phyloP scores from a whole-genome alignment of 495 filamentous ascomycete species.

The Xanthoparmelia taractica region DNA sequence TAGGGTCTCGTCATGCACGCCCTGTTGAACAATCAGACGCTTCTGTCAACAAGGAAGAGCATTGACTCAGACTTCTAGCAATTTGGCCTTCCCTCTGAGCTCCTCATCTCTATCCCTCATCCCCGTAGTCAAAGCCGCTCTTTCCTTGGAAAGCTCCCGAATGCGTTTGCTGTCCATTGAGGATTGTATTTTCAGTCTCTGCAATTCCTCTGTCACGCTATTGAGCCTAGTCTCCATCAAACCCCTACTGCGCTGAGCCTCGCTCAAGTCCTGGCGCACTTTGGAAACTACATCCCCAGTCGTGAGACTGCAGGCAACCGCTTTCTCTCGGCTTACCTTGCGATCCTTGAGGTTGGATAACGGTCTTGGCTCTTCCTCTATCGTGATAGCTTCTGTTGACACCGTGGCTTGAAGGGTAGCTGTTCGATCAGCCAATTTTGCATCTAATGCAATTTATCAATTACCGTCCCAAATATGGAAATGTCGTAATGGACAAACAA shows the following conservation, averaged over 20 bases:
- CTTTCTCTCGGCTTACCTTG: conserved; percentile 14
- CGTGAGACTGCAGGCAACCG: not conserved
- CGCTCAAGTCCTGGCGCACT: conserved; percentile 56
- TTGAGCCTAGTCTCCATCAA: conserved; percentile 56
- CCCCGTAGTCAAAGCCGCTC: conserved; percentile 49
- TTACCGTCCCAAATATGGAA: not conserved
- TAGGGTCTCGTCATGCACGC: conserved; percentile 85
- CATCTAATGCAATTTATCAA: conserved; percentile 42
- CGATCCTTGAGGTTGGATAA: conserved; percentile 15
- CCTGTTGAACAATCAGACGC: conserved; percentile 34
- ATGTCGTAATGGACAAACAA: not conserved
- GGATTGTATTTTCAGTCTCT: conserved; percentile 50
- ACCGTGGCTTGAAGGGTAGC: conserved; percentile 42
- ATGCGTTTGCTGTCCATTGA: conserved; percentile 51
- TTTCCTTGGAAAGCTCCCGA: conserved; percentile 53
- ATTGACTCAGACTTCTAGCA: conserved; percentile 55
- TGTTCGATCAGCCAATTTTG: conserved; percentile 60
- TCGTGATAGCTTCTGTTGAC: not conserved
- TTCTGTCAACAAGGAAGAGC: not conserved
- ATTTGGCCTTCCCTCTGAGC: conserved; percentile 67
- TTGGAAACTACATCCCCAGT: conserved; percentile 31
- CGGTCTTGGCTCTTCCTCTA: conserved; percentile 36
- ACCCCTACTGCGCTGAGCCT: conserved; percentile 64
- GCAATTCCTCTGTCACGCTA: conserved; percentile 51
- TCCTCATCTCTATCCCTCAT: conserved; percentile 80